A percentile compares a stretch with the other conserved stretches of the same genome.
Evolutionary conservation across 176 grass and related monocot species (phyloP).

Genomic region (Hyparrhenia diplandra): DNA sequence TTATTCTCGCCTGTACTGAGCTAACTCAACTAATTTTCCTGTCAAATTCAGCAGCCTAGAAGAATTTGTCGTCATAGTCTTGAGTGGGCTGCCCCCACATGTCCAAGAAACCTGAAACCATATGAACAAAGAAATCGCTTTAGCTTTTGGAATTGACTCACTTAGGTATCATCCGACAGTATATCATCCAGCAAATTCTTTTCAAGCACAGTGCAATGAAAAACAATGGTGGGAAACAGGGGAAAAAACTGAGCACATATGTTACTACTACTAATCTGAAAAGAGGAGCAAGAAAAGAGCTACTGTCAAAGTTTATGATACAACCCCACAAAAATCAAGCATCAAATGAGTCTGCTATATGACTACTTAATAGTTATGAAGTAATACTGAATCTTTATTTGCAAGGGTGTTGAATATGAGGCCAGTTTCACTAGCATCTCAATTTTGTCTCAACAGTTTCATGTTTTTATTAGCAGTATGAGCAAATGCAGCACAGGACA

Average conservation of each 20-base stretch:
- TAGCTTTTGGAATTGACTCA: not conserved
- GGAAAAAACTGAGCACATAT: not conserved
- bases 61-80: constrained; percentile 64
- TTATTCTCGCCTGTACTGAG: constrained; percentile 39
- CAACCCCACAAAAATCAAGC: not conserved
- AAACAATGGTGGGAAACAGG: not conserved
- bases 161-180: not conserved
- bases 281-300: not conserved
- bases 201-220: not conserved
- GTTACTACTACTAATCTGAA: not conserved
- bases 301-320: not conserved
- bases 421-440: not conserved
- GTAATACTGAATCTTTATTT: constrained; percentile 11
- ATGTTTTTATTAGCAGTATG: not conserved
- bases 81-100: constrained; percentile 56
- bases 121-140: not conserved
- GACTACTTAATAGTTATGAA: not conserved
- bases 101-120: constrained; percentile 60
- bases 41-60: constrained; percentile 23
- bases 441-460: constrained; percentile 11
- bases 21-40: constrained; percentile 26
- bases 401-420: not conserved
- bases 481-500: not conserved
- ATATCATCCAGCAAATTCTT: not conserved
- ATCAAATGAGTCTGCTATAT: not conserved